Conservation (phyloP, 1,284 basidiomycete species). For the Schizophyllum amplum region DNA sequence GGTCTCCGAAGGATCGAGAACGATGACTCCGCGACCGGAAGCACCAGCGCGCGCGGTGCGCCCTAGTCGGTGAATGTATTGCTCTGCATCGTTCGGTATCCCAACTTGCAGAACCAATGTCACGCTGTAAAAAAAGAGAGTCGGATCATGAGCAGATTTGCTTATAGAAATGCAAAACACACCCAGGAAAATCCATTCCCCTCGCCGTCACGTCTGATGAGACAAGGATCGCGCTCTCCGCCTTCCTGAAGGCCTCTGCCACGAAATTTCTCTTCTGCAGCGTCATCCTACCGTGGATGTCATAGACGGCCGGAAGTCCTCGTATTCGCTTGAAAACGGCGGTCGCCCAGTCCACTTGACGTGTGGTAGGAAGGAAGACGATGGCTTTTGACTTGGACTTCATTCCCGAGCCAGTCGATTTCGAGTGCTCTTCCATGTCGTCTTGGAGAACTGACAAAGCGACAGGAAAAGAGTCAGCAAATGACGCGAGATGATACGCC, state of each 20-base stretch:
- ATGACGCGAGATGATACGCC: conserved; percentile 34
- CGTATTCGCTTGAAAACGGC: conserved; percentile 28
- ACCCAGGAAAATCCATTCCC: conserved; percentile 82
- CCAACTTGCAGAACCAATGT: conserved; percentile 59
- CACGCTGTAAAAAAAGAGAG: conserved; percentile 35
- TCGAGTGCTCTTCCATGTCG: conserved; percentile 14
- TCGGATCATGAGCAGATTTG: conserved; percentile 33
- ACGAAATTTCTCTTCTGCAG: conserved; percentile 37
- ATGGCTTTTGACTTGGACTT: conserved; percentile 33
- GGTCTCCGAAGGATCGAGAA: conserved; percentile 47
- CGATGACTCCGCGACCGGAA: conserved; percentile 56
- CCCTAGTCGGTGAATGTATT: conserved; percentile 89
- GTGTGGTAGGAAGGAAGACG: conserved; percentile 64
- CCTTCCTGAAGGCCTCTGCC: conserved; percentile 43
- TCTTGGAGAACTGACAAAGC: conserved; percentile 27
- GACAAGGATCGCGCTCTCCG: conserved; percentile 49
- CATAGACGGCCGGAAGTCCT: conserved; percentile 27
- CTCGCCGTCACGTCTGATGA: conserved; percentile 90
- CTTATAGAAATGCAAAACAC: conserved; percentile 26
- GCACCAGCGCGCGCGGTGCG: conserved; percentile 81
- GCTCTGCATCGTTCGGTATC: conserved; percentile 72
- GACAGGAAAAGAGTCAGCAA: conserved; percentile 35
- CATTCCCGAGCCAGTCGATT: conserved; percentile 13
- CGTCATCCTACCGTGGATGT: conserved; percentile 41
- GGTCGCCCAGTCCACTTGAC: conserved; percentile 47